These are phyloP conservation scores for Verbena officinalis DNA, from an alignment of 257 asterid genomes.

Conservation along the genomic window DNA sequence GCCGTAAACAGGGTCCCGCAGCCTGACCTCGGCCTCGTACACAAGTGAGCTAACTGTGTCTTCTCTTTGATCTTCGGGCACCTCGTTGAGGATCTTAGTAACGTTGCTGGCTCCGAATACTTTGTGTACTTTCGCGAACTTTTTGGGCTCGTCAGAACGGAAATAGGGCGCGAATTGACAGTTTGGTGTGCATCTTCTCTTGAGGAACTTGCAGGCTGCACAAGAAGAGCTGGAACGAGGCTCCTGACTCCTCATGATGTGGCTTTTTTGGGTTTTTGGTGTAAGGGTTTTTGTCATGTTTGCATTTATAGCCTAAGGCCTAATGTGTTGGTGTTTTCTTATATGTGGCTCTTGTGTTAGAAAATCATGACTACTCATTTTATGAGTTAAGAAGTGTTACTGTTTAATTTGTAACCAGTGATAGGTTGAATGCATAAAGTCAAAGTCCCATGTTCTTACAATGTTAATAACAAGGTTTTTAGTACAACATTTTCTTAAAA, in stretches of 20 bases:
- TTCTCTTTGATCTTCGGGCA: slow-evolving; percentile 52
- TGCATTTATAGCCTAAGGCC: slow-evolving; percentile 29
- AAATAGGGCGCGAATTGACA: slow-evolving; percentile 66
- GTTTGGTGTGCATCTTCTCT: slow-evolving; percentile 50
- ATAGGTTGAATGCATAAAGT: too few relatives aligned
- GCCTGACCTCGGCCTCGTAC: slow-evolving; percentile 61
- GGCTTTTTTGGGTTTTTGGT: neutral
- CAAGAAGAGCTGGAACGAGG: slow-evolving; percentile 64
- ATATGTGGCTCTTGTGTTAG: neutral
- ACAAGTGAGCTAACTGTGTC: slow-evolving; percentile 58
- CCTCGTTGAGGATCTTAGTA: slow-evolving; percentile 64
- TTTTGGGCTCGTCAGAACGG: slow-evolving; percentile 51
- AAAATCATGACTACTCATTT: neutral
- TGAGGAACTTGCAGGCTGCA: slow-evolving; percentile 72
- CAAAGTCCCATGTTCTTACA: too few relatives aligned
- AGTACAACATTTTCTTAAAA: too few relatives aligned
- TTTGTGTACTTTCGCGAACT: slow-evolving; percentile 65
- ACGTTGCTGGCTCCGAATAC: slow-evolving; percentile 71
- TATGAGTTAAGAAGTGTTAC: too few relatives aligned
- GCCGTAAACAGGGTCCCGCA: slow-evolving; percentile 56
- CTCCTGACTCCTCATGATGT: slow-evolving; percentile 44
- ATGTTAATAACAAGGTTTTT: too few relatives aligned
- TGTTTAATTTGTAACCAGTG: too few relatives aligned
- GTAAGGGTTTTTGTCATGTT: neutral
- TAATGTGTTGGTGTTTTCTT: neutral